phyloP scores from a whole-genome alignment of 805 yeast species.

The Schizosaccharomyces cryophilus region DNA sequence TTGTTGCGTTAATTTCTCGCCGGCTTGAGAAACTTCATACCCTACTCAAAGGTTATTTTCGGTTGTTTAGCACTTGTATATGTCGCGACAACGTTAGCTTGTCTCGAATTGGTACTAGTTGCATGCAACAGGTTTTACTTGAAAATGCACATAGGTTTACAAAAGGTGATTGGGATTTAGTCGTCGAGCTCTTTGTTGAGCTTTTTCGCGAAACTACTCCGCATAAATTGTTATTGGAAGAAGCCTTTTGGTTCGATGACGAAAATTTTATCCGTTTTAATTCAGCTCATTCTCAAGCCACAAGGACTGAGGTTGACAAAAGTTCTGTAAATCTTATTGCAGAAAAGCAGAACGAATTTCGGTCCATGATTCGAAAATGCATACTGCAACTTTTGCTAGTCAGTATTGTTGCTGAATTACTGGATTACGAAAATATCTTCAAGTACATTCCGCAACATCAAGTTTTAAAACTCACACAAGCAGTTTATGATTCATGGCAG shows the following conservation, averaged over 20 bases:
- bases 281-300: not conserved
- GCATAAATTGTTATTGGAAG: constrained; percentile 32
- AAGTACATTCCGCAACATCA: constrained; percentile 41
- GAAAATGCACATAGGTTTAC: constrained; percentile 46
- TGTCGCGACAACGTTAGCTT: constrained; percentile 94
- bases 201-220: constrained; percentile 73
- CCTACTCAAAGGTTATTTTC: constrained; percentile 56
- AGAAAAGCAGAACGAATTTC: constrained; percentile 26
- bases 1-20: constrained; percentile 60
- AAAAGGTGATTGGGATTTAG: constrained; percentile 46
- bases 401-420: constrained; percentile 63
- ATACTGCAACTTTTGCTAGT: constrained; percentile 74
- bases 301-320: not conserved
- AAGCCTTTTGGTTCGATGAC: not conserved
- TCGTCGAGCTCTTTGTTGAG: constrained; percentile 37
- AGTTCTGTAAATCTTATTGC: constrained; percentile 6
- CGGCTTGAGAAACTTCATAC: constrained; percentile 55
- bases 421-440: constrained; percentile 33
- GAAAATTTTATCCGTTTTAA: not conserved
- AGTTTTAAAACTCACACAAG: constrained; percentile 31
- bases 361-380: constrained; percentile 72
- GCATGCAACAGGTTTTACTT: constrained; percentile 56
- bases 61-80: constrained; percentile 59
- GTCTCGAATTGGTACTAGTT: constrained; percentile 78
- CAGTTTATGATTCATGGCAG: constrained; percentile 44